Percentiles rank a stretch among this genome's conserved stretches.
Evolutionary conservation across 257 asterid genomes (phyloP).

Genomic region (Euphrasia confusa): DNA sequence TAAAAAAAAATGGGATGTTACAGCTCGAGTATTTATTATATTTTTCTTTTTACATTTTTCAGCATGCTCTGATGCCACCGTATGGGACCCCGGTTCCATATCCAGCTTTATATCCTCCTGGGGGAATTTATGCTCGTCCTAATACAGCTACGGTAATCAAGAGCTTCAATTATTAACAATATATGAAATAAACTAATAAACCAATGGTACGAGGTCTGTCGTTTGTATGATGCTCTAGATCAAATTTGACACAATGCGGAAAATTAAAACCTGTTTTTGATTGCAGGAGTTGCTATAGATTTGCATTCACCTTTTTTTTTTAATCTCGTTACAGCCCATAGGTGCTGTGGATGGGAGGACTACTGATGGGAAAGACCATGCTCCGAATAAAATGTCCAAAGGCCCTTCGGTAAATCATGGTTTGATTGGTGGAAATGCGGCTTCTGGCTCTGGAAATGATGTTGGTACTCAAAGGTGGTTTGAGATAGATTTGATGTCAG

Average conservation of each 20-base stretch:
- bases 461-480: conserved; percentile 75
- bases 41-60: too few species aligned
- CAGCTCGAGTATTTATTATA: too few species aligned
- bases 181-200: conserved; percentile 11
- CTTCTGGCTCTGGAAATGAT: conserved; percentile 89
- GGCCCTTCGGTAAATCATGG: conserved; percentile 47
- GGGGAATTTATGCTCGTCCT: conserved; percentile 91
- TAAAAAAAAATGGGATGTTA: too few species aligned
- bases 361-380: conserved; percentile 56
- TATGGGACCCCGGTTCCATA: conserved; percentile 97
- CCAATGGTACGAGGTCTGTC: conserved; percentile 1
- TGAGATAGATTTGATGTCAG: conserved; percentile 15
- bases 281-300: background rate
- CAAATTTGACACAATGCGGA: background rate
- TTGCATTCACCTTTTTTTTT: conserved; percentile 12
- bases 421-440: conserved; percentile 42
- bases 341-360: conserved; percentile 48
- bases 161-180: background rate
- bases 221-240: background rate
- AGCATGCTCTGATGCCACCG: conserved; percentile 96
- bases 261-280: background rate
- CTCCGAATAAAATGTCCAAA: conserved; percentile 51
- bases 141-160: conserved; percentile 61
- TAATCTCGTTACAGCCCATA: conserved; percentile 36
- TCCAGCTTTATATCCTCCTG: conserved; percentile 86